Evolutionary conservation across 2,329 filamentous ascomycete genomes (phyloP), one percentile per base, ranked within the genome.

Genomic region (Colletotrichum godetiae): DNA sequence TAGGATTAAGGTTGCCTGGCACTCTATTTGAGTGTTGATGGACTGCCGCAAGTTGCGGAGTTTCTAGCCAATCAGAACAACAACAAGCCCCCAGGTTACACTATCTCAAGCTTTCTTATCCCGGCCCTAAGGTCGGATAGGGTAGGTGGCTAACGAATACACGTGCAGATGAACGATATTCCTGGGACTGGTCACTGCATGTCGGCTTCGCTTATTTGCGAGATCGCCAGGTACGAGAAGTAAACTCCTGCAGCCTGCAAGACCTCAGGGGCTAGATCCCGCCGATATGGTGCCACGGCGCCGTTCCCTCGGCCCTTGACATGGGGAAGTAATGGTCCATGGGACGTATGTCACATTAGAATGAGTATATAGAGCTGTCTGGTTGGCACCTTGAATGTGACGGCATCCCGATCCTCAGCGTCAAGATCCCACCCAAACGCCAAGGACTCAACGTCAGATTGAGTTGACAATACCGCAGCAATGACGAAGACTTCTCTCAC

Each of bases 1-100:
- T 24, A 31, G 19, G 13, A 64, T 55, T 64, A 64, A 64, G 61
- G 61, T 53, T 64, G 49, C 31, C 27, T 33, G 37, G 31, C 27
- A 64, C 24, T 64, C 4, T 53, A 64, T 52, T 64, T 53, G 61
- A 64, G n/a, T 64, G 22, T 64, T 64, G 27, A 12, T 33, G 19
- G 29, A 53, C 42, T 35, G 61, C 7, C 19, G 15, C 31, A 11
- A 19, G 55, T 33, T 31, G 27, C 55, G 29, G 55, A 57, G 55
- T n/a, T 29, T n/a, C 19, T 33, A 27, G 55, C 55, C 55, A 57
- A 57, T 57, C 27, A 57, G 29, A 46, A 57, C 27, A 57, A 15
- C 2, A 35, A 31, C n/a, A 0, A 33, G 19, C 61, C 46, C 4
- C 35, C 15, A 15, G 61, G 15, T 13, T 4, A n/a, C 24, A 53